Evolutionary conservation across 2,329 filamentous ascomycete genomes (phyloP).

Genomic region (Cordyceps militaris): DNA sequence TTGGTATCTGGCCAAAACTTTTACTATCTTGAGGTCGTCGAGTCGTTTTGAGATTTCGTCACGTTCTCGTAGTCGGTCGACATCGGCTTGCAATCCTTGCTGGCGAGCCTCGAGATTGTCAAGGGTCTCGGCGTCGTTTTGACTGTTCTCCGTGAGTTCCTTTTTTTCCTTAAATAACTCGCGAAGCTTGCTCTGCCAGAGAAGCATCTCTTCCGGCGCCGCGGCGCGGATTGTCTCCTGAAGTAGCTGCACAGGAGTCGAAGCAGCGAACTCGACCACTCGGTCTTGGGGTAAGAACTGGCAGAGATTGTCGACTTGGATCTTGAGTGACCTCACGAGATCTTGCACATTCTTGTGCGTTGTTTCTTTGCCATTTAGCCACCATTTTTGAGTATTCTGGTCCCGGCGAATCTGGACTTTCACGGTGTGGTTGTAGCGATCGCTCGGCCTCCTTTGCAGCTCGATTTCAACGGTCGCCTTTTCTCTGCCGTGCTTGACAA

Average conservation of each 20-base stretch:
- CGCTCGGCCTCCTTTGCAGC: constrained; percentile 57
- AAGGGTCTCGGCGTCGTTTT: constrained; percentile 55
- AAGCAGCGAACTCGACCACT: constrained; percentile 84
- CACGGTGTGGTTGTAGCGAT: constrained; percentile 63
- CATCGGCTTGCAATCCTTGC: constrained; percentile 66
- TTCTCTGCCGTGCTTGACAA: constrained; percentile 80
- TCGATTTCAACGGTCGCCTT: constrained; percentile 86
- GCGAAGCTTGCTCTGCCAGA: constrained; percentile 71
- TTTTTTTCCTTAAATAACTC: constrained; percentile 62
- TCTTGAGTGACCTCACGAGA: constrained; percentile 66
- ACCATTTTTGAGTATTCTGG: constrained; percentile 75
- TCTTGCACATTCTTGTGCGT: constrained; percentile 58
- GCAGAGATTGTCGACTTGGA: constrained; percentile 96
- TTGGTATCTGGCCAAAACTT: constrained; percentile 59
- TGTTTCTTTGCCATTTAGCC: constrained; percentile 59
- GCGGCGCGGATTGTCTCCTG: constrained; percentile 83
- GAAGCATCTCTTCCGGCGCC: constrained; percentile 71
- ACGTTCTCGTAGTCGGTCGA: constrained; percentile 74
- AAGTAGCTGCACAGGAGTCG: constrained; percentile 74
- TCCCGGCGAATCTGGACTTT: constrained; percentile 71
- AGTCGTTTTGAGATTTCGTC: constrained; percentile 59
- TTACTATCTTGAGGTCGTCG: constrained; percentile 55
- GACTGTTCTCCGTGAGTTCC: constrained; percentile 48
- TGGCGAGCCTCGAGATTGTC: constrained; percentile 66
- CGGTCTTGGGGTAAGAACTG: constrained; percentile 96